Evolutionary conservation across 768 basidiomycete genomes (phyloP), one percentile per base, ranked within the genome.

Genomic region (Pholiota conissans): DNA sequence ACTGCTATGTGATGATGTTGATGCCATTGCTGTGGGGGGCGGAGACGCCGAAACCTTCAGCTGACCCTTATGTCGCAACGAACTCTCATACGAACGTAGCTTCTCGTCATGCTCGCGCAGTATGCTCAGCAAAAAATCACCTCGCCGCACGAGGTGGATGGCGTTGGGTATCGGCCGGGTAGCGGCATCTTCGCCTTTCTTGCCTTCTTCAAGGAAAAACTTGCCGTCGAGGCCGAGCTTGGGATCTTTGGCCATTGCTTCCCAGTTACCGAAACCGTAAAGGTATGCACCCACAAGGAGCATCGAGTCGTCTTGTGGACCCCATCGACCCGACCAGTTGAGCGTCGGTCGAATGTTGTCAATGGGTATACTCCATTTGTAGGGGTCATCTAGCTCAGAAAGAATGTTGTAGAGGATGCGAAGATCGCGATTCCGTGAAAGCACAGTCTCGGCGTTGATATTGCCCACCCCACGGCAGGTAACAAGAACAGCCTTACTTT

Each of bases 201-300:
- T 98, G 65, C 90, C 92, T 71, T 98, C 95, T 69, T 98, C 97
- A 51, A 99, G 80, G 85, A 98, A 98, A 77, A 99, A 96, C 70
- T 98, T 98, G 71, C 90, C 93, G 1, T 86, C 83, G 13, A 99
- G 80, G 2, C 86, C 85, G 11, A 99, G 85, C 58, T 84, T 84
- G 11, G 84, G 71, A 69, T 99, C 97, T 74, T 95, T 92, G 55
- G 86, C 84, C 81, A 98, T 98, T 24, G 84, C 82, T 68, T 98
- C 97, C 97, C 97, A 99, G 67, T 90, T 92, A 13, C 95, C 96
- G 69, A 98, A 96, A 18, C 97, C 97, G 64, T 98, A 90, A 18
- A 89, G 67, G 78, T 82, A 98, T 9, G 97, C 93, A 32, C 97
- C 97, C 47, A 98, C 89, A 34, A 99, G 83, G 16, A 99, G 80